Percentiles rank a stretch among this genome's conserved stretches.
These are phyloP conservation scores for Didymosphaeria variabile DNA, from an alignment of 2,329 filamentous ascomycete species.

Conservation along the genomic window DNA sequence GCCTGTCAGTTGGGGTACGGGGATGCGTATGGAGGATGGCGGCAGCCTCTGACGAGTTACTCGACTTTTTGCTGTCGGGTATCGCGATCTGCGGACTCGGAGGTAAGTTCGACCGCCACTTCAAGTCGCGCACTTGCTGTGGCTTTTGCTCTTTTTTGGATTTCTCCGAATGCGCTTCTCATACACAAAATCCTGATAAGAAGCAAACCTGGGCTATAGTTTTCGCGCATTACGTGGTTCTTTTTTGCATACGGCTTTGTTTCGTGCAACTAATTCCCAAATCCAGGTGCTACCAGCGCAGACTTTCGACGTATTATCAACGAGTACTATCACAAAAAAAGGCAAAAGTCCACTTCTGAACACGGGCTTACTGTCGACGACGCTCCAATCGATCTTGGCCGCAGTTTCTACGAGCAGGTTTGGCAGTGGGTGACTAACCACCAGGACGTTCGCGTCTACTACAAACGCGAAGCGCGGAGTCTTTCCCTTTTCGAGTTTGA, in stretches of 20 bases:
- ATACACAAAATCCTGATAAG: background rate
- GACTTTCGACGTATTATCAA: constrained; percentile 53
- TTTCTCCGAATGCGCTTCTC: background rate
- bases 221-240: background rate
- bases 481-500: constrained; percentile 45
- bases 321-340: constrained; percentile 43
- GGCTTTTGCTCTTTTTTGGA: constrained; percentile 9
- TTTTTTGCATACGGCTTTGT: background rate
- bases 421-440: constrained; percentile 67
- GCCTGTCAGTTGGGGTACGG: constrained; percentile 25
- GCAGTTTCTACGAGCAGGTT: constrained; percentile 61
- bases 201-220: background rate
- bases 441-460: constrained; percentile 64
- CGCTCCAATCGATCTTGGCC: constrained; percentile 52
- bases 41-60: constrained; percentile 62
- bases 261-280: constrained; percentile 14
- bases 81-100: constrained; percentile 66
- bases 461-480: constrained; percentile 48
- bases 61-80: constrained; percentile 66
- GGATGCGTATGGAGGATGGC: constrained; percentile 38
- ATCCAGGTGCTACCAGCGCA: constrained; percentile 50
- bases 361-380: constrained; percentile 3
- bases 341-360: constrained; percentile 16
- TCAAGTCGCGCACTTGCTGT: background rate
- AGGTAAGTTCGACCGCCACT: constrained; percentile 57